Evolutionary conservation across 148 eudicot genomes (phyloP), one percentile per base, ranked within the genome.

Genomic region (Arbutus unedo): DNA sequence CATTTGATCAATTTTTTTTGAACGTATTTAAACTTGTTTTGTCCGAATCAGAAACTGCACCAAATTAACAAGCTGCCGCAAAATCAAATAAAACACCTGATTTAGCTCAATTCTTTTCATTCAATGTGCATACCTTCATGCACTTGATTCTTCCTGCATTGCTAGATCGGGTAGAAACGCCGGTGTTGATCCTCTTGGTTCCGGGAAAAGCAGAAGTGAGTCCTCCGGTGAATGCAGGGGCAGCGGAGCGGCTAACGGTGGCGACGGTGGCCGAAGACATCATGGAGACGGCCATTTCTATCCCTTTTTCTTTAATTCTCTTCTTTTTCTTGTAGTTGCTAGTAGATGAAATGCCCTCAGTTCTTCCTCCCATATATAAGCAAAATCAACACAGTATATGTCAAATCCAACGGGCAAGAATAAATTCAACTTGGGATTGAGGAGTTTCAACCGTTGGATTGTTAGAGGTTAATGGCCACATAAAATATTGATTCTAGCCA

Each of bases 121-220:
- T 4, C 4, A 3, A 11, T 25, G 6, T 6, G 13, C 25, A 64
- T 84, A 90, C 91, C 89, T 91, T 85, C 91, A 91, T 91, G 88
- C 93, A 89, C 50, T 82, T 84, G 62, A 89, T 88, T 80, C 90
- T 85, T 73, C 89, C 90, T 76, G 89, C 90, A 14, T 86, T 89
- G 88, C 86, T 87, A 70, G 89, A 85, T 84, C 86, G 85, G 86
- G 38, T 31, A 31, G 38, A 31, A 31, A 31, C 1, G 38, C 54
- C 54, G 54, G 11, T 19, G 23, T 6, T 4, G 18, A 16, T 79
- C 87, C 89, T 91, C 80, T 81, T 81, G 83, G 85, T 81, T n/a
- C 56, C 71, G 1, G 90, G 88, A 85, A 89, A 89, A 23, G 87
- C 74, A 0, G 88, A 56, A 53, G 19, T 43, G 2, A 90, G 82